Base-by-base conservation (phyloP, 1,284 basidiomycete genomes). In the Boletellus deceptivus region DNA sequence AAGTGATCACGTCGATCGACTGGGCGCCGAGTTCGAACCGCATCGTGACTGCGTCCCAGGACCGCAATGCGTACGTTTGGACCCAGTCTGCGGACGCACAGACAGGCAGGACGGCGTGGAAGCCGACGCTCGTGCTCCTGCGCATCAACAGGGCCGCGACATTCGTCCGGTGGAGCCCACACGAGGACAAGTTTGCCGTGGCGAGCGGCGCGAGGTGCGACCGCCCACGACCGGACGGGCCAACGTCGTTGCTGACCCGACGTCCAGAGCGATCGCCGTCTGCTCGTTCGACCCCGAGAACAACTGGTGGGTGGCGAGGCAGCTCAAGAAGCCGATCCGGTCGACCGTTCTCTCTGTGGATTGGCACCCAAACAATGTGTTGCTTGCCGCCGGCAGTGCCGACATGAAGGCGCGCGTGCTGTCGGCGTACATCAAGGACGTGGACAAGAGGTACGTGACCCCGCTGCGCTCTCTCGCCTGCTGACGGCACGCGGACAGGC, bases 11-110 rank as follows among this genome's bases (percentile, higher is more conserved):
- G 2, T 94, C 93, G 53, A 97, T 99, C 70, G 96, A 98, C 72
- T 99, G 97, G 97, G 97, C 96, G 3, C 93, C 94, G 9, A 82
- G 83, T 61, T 91, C 95, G 45, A 98, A 99, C 74, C 88, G 93
- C 41, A 95, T 99, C 72, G 97, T 99, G 31, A 98, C 96, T 11
- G 93, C 94, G 61, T 95, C 96, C 24, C 96, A 99, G 71, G 97
- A 99, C 69, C 80, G 97, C 45, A 99, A 99, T 69, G 97, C 97
- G 13, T 99, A 99, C 68, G 97, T 99, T 27, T 99, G 97, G 97
- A 86, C 91, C 49, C 86, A 89, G 60, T 84, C 82, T 14, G 75
- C 80, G 20, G 86, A 92, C 60, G 78, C 86, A 5, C 76, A 80
- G 53, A 89, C 86, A 0, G 86, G 87, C 10, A 77, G 74, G 35